phyloP scores from a whole-genome alignment of 352 stramenopile genomes.

The Globisporangium camurandrum region DNA sequence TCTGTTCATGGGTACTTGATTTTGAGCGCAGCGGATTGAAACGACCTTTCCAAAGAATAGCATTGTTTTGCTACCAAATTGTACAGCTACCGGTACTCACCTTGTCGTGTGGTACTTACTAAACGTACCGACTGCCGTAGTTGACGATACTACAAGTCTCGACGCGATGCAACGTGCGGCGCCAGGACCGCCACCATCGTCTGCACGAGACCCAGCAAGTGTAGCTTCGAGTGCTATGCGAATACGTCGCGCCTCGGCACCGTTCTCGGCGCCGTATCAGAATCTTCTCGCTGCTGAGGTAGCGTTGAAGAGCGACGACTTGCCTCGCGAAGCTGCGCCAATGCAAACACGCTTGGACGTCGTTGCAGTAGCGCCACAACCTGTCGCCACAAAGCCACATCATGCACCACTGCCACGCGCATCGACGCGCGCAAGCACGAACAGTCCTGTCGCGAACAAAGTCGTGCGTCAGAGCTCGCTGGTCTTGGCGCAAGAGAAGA shows the following conservation, averaged over 20 bases:
- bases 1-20: too few relatives aligned
- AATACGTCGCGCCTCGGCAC: slow-evolving; percentile 3
- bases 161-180: not conserved
- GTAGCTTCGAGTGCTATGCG: slow-evolving; percentile 1
- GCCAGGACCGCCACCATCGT: too few relatives aligned
- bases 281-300: slow-evolving; percentile 1
- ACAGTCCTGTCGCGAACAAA: not conserved
- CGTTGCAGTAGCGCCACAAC: too few relatives aligned
- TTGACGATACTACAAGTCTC: too few relatives aligned
- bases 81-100: too few relatives aligned
- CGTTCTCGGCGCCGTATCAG: not conserved
- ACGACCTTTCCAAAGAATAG: not conserved
- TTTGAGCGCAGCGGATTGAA: not conserved
- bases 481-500: slow-evolving; percentile 18
- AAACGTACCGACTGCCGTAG: too few relatives aligned
- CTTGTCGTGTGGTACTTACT: too few relatives aligned
- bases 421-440: not conserved
- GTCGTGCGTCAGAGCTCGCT: slow-evolving; percentile 9
- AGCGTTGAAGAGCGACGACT: slow-evolving; percentile 6
- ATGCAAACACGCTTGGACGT: too few relatives aligned
- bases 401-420: not conserved
- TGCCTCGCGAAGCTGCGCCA: too few relatives aligned
- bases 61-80: too few relatives aligned
- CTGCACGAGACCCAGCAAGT: too few relatives aligned
- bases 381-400: too few relatives aligned